Evolutionary conservation across 352 stramenopile genomes (phyloP).

Genomic region (Phytophthora citricola): DNA sequence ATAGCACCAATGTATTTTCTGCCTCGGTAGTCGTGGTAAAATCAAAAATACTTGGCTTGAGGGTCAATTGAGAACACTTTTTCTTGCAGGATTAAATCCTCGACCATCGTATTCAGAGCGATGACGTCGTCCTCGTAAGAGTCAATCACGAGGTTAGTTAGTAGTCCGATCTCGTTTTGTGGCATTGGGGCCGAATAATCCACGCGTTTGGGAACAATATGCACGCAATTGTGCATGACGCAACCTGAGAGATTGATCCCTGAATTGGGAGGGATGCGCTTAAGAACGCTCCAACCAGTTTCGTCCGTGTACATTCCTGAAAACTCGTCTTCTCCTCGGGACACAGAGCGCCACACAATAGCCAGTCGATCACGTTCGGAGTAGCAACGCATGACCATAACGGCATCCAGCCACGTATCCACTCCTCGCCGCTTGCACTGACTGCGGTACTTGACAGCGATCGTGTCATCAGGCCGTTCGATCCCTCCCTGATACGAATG

Average conservation of each 20-base stretch:
- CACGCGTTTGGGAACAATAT: constrained; percentile 46
- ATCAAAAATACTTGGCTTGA: too few relatives aligned
- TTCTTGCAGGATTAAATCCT: constrained; percentile 61
- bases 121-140: constrained; percentile 63
- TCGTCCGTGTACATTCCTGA: constrained; percentile 64
- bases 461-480: constrained; percentile 39
- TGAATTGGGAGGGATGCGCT: constrained; percentile 39
- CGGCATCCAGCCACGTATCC: constrained; percentile 41
- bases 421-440: constrained; percentile 32
- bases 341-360: constrained; percentile 60
- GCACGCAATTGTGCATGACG: constrained; percentile 57
- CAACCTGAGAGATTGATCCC: constrained; percentile 24
- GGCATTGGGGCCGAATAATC: constrained; percentile 15
- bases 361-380: constrained; percentile 52
- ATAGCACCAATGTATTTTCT: too few relatives aligned
- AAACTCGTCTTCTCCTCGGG: constrained; percentile 43
- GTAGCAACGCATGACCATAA: constrained; percentile 60
- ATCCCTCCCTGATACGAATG: constrained; percentile 32
- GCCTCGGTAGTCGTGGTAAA: too few relatives aligned
- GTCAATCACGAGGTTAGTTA: constrained; percentile 65
- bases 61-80: not conserved
- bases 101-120: constrained; percentile 52
- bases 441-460: constrained; percentile 50
- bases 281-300: constrained; percentile 68
- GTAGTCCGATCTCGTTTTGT: constrained; percentile 43